Evolutionary conservation across 192 early-diverging fungal species (phyloP), one percentile per base, ranked within the genome.

Genomic region (Backusella circina): DNA sequence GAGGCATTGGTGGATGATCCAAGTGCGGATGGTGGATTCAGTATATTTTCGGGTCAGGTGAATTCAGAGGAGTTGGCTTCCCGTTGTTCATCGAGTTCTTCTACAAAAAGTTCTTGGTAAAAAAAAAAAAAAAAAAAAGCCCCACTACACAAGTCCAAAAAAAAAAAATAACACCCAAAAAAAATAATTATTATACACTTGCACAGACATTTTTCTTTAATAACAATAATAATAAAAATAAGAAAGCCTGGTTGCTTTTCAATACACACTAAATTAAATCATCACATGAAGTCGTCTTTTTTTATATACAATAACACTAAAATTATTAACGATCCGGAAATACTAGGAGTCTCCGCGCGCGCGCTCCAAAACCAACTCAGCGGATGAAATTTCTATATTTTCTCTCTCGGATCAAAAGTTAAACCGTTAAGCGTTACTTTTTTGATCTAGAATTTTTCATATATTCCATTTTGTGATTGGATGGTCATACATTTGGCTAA

Each of bases 1-100:
- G 70, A 71, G 18, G 44, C 47, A 21, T 71, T 71, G 18, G 38
- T 51, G 30, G 70, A 71, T 50, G 47, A 71, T 31, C n/a, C 30
- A 31, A 51, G 47, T 57, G 38, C 70, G 8, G 70, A 71, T 35
- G 70, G 44, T n/a, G 70, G 70, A 2, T 71, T 41, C 28, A 33
- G 70, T 28, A 71, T 71, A 18, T 71, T 71, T 33, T 71, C 67
- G 21, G 10, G 21, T 28, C 9, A 61, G 26, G 54, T 28, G 1
- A 61, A 61, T 61, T 28, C 54, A 26, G 54, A 61, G 26, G 54
- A 61, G 26, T 23, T 12, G 23, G 23, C 54, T 12, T 57, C 54
- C 10, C 23, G 54, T 26, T 57, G 54, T 12, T 57, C 54, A 2
- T 57, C 54, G 26, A 10, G 9, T 26, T 57, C 54, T 57, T 57